Percentiles rank a stretch among this genome's conserved stretches.
Evolutionary conservation across 2,329 filamentous ascomycete species (phyloP).

Genomic region (Phoma sp.): DNA sequence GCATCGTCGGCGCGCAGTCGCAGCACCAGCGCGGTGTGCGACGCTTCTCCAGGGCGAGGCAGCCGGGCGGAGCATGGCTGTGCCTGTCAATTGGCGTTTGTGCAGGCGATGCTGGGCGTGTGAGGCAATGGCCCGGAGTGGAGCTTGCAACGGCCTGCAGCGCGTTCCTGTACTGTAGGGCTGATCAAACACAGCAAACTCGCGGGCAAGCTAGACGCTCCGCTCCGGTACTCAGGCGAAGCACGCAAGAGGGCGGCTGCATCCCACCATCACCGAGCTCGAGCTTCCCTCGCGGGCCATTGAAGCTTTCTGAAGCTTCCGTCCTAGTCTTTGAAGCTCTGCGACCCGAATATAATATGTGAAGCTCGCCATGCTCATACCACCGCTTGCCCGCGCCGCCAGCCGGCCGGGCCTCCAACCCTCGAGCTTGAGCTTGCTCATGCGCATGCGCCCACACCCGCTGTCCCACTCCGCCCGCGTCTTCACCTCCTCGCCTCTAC

Average conservation of each 20-base stretch:
- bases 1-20: conserved; percentile 39
- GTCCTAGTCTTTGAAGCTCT: neutral
- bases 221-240: conserved; percentile 7
- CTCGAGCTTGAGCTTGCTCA: conserved; percentile 21
- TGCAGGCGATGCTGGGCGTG: conserved; percentile 13
- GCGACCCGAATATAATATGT: conserved; percentile 29
- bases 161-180: conserved; percentile 5
- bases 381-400: conserved; percentile 43
- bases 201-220: conserved; percentile 15
- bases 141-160: conserved; percentile 14
- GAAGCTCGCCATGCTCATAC: conserved; percentile 41
- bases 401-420: conserved; percentile 35
- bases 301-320: conserved; percentile 12
- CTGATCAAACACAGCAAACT: conserved; percentile 20
- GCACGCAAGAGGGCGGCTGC: conserved; percentile 5
- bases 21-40: conserved; percentile 26
- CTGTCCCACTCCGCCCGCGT: conserved; percentile 42
- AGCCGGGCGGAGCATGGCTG: conserved; percentile 41
- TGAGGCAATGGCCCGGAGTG: conserved; percentile 6
- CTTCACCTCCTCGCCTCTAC: conserved; percentile 52
- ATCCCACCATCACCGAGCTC: conserved; percentile 19
- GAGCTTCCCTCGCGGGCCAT: conserved; percentile 9
- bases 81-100: conserved; percentile 33
- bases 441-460: conserved; percentile 28
- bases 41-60: conserved; percentile 34